Conservation (phyloP, 768 basidiomycete species). For the Boletus tomentosulus region DNA sequence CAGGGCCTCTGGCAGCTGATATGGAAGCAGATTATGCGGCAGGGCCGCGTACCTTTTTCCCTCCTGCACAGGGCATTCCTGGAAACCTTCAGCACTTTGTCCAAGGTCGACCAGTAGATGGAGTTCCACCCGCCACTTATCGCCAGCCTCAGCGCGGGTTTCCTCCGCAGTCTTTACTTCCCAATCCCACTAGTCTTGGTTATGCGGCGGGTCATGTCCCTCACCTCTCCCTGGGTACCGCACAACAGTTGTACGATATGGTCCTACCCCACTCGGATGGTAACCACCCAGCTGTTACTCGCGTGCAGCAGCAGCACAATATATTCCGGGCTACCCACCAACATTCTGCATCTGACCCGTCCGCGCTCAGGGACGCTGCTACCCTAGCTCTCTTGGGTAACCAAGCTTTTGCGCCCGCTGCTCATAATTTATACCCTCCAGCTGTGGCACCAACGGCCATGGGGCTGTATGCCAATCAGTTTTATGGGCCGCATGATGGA, state of each 20-base stretch:
- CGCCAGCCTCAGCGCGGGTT: conserved; percentile 59
- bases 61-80: conserved; percentile 38
- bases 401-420: conserved; percentile 47
- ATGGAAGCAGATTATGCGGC: conserved; percentile 50
- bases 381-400: conserved; percentile 59
- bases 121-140: conserved; percentile 45
- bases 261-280: conserved; percentile 52
- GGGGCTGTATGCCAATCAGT: conserved; percentile 68
- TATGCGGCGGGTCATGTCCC: conserved; percentile 56
- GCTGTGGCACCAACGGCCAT: conserved; percentile 42
- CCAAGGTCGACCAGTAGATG: conserved; percentile 49
- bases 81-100: conserved; percentile 44
- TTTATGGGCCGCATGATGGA: conserved; percentile 58
- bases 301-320: conserved; percentile 76
- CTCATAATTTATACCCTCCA: conserved; percentile 52
- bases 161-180: conserved; percentile 53
- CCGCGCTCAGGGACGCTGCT: conserved; percentile 67
- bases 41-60: conserved; percentile 54
- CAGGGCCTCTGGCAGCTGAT: conserved; percentile 22
- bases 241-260: conserved; percentile 80
- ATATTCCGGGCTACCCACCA: conserved; percentile 73
- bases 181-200: conserved; percentile 50
- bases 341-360: conserved; percentile 80
- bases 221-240: conserved; percentile 66
- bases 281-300: conserved; percentile 62